Base-by-base conservation (phyloP, 208 protist species). In the Leptomonas seymouri region DNA sequence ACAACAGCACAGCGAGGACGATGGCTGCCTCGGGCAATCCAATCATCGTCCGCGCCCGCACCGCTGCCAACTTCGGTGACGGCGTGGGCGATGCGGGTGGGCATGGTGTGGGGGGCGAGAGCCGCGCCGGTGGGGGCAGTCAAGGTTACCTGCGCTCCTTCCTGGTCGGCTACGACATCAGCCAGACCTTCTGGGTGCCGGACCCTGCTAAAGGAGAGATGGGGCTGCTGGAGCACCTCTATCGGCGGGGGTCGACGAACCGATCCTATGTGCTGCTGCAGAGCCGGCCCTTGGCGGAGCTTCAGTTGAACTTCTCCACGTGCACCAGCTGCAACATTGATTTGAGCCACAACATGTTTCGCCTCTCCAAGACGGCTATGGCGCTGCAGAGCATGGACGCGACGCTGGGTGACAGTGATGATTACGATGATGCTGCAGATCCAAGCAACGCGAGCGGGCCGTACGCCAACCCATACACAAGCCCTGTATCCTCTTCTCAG, bases 301-400 rank as follows among this genome's bases (percentile, higher is more conserved):
- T 94, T 57, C 84, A 90, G 71, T 80, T 57, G 71, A 94, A 94
- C 74, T 94, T 90, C 60, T 90, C 82, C 53, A 90, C 84, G 16
- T 84, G 83, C 69, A 86, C 75, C 2, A 80, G 82, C 27, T 76
- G 82, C 67, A 90, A 91, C 73, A 91, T 94, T 69, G 86, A 92
- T 65, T 78, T 94, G 42, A 80, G 80, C 23, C 86, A 94, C 83
- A 83, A 86, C 58, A 72, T 75, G 36, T 94, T 94, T 60, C 80
- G 83, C 16, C 85, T 94, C 53, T 86, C 82, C 57, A 94, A 94
- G 82, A 72, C 86, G 18, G 80, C 86, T 14, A 81, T 84, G 74
- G 89, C 89, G 44, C 59, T 92, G n/a, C 75, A 88, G 64, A 67
- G 89, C 63, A 85, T 94, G 82, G 81, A 94, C 55, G 64, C 56